Base-by-base conservation (phyloP, 805 yeast genomes). In the Yueomyces sp. region DNA sequence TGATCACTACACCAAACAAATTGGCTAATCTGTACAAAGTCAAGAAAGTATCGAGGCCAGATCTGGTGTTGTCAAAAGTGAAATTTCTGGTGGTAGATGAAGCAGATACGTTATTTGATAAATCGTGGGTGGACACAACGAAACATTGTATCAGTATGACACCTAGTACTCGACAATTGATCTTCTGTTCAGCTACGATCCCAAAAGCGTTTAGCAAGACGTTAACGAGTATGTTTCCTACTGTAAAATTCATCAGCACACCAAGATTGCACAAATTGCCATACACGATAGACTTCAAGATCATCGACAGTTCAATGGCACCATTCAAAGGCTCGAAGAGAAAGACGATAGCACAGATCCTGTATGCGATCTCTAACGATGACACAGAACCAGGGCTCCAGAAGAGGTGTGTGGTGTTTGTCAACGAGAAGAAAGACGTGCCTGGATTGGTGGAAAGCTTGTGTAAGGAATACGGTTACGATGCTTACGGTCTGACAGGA, bases 31-130 rank as follows among this genome's bases (percentile, higher is more conserved):
- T 74, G n/a, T 54, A 54, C 32, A 57, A 59, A 26, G 64, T 66
- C 11, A 49, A 59, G 30, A 58, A 57, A 53, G 54, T 67, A 1
- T 56, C 62, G 26, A 59, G 62, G 39, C 56, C 74, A 44, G 59
- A 70, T 63, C 49, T 63, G 57, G 52, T 64, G 3, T 47, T 74
- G 9, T 54, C 67, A 46, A 49, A 72, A 61, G 76, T 81, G 4
- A 68, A 70, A 29, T 81, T 72, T 54, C 68, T 82, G 39, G 90
- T 85, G 2, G 74, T 84, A 11, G 98, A 90, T 58, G 98, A 90
- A 61, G 97, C 98, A 0, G 98, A 90, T 62, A 83, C 95, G 0
- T 65, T 90, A 44, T 72, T 88, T 77, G 95, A 88, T 57, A 74
- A 76, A 42, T 80, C 92, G 0, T 88, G 87, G 72, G 60, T 79